phyloP scores from a whole-genome alignment of 768 basidiomycete genomes.

The Lepiota venenata region DNA sequence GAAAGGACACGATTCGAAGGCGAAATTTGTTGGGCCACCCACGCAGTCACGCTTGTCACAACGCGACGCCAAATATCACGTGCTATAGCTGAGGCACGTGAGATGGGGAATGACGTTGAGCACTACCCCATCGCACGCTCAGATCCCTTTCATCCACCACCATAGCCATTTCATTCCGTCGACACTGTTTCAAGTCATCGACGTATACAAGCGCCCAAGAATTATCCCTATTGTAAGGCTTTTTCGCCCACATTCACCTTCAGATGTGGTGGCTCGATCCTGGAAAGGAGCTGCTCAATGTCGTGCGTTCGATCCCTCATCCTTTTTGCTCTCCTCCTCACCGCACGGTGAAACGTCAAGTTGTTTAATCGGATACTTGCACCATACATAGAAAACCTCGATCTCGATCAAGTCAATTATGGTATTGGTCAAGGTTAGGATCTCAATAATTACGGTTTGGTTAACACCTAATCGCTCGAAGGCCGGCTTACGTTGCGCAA shows the following conservation, averaged over 20 bases:
- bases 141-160: not conserved
- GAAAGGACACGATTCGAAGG: constrained; percentile 18
- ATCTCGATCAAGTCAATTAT: constrained; percentile 92
- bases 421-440: constrained; percentile 80
- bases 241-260: not conserved
- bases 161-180: not conserved
- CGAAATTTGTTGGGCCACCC: constrained; percentile 27
- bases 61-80: constrained; percentile 2
- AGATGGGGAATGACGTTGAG: constrained; percentile 10
- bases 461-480: constrained; percentile 22
- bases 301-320: constrained; percentile 43
- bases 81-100: not conserved
- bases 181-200: not conserved
- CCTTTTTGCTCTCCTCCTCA: not conserved
- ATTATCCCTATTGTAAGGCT: not conserved
- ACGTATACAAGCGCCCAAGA: not conserved
- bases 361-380: constrained; percentile 89
- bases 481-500: constrained; percentile 78
- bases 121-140: not conserved
- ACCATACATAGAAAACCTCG: constrained; percentile 95
- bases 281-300: constrained; percentile 79
- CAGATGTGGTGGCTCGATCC: constrained; percentile 87
- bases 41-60: constrained; percentile 19
- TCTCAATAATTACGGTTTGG: not conserved
- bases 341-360: constrained; percentile 25